Evolutionary conservation across 176 grass and related monocot species (phyloP).

Genomic region (Aegilops bicornis): DNA sequence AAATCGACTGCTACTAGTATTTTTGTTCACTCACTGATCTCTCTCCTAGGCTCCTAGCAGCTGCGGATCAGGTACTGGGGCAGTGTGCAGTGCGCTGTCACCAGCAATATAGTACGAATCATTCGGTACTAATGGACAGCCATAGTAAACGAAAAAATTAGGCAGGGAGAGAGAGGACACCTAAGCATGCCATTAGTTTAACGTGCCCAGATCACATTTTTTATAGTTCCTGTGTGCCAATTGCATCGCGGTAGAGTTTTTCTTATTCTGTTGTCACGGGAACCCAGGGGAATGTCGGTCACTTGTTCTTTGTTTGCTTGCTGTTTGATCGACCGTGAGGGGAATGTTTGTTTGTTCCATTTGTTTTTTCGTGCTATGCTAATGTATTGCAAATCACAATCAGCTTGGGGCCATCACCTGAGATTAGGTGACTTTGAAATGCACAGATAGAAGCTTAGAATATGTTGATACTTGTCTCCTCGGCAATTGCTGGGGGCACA

Average conservation of each 20-base stretch:
- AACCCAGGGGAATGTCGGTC: constrained; percentile 58
- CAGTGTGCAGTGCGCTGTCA: constrained; percentile 47
- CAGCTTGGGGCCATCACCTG: constrained; percentile 39
- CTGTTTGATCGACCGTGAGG: constrained; percentile 34
- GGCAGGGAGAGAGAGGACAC: neutral
- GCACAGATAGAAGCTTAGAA: neutral
- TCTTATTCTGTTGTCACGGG: constrained; percentile 7
- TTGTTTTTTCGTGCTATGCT: constrained; percentile 43
- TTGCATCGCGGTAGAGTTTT: constrained; percentile 25
- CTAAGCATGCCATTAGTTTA: constrained; percentile 57
- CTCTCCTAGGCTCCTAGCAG: neutral
- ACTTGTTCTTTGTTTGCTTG: constrained; percentile 56
- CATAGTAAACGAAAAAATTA: constrained; percentile 19
- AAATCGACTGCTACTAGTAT: neutral
- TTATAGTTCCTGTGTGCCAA: constrained; percentile 19
- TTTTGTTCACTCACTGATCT: neutral
- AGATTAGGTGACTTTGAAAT: constrained; percentile 38
- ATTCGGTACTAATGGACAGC: constrained; percentile 1
- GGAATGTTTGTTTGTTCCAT: constrained; percentile 38
- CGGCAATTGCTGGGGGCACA: neutral
- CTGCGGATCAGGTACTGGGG: constrained; percentile 42
- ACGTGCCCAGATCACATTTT: constrained; percentile 33
- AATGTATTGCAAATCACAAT: constrained; percentile 45
- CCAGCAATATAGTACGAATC: constrained; percentile 40
- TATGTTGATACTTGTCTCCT: neutral